Evolutionary conservation across 352 stramenopile genomes (phyloP), one percentile per base, ranked within the genome.

Genomic region (Pythium pyrilobum): DNA sequence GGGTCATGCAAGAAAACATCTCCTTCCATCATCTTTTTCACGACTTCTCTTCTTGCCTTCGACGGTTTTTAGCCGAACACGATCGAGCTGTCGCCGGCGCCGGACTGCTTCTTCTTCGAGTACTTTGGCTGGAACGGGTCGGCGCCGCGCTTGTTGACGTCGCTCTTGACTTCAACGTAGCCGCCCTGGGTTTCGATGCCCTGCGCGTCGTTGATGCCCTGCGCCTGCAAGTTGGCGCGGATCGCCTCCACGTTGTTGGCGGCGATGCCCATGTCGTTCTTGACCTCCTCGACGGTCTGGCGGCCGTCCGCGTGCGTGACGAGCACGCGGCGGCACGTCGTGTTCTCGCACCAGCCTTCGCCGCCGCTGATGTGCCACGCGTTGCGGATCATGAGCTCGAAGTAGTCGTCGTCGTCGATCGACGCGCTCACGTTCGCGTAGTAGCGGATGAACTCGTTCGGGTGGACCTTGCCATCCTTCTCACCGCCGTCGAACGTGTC

Each of bases 381-480:
- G 42, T 95, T 96, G 51, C 87, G 80, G 62, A 97, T 96, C 77
- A 97, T 90, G 37, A 96, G 71, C 65, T 97, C 88, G 56, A 96
- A 97, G 77, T 96, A 96, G 67, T 96, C 85, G 59, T 97, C 89
- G 53, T 89, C 72, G 52, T 96, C 81, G 50, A 97, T 96, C 27
- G 77, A 92, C 37, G 89, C 86, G 52, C 84, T 93, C 36, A 97
- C 67, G 51, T 95, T 96, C 20, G 70, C 67, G 64, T 97, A 96
- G 74, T 97, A 97, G 46, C 86, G 81, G 37, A 89, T 54, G 42
- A 96, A 97, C 59, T 97, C 86, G 40, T 72, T 72, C 38, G 70
- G 67, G 32, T 88, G 78, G 31, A 97, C 86, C 65, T 89, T 89
- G 50, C 81, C 82, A 42, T 95, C 82, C 65, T 89, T 90, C 52